Evolutionary conservation across 1,139 yeast genomes (phyloP), one percentile per base, ranked within the genome.

Genomic region (Candida tunisiensis): DNA sequence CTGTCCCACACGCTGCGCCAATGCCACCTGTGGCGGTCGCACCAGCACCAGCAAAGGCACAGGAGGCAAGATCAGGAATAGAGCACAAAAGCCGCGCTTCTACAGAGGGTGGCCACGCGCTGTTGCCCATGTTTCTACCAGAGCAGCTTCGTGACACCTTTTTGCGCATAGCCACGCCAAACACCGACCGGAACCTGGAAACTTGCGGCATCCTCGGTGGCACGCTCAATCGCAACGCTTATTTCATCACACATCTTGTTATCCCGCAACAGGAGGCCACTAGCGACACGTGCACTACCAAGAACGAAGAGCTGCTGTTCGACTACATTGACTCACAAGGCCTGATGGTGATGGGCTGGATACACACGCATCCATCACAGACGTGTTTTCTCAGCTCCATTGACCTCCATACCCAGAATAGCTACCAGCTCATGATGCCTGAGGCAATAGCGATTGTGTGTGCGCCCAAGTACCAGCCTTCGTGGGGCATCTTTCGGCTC

Each of bases 341-440:
- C 35, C 45, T 70, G 24, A 66, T 70, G 36, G 63, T 70, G 15
- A 49, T 70, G 2, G 78, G 78, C 6, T 70, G 78, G 78, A 70
- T 70, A 28, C 78, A 70, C 43, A 70, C 77, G 6, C 77, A 70
- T 40, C 78, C 78, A 3, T 63, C 74, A 5, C 78, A 70, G 42
- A 55, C 73, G 7, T 70, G 78, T 36, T 70, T 70, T 41, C 43
- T 70, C 41, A 63, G 72, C 10, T 65, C 74, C 1, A 64, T 70
- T 27, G 78, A 70, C 40, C 47, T 70, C 29, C 78, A 70, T 43
- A 69, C 77, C 2, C 77, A 70, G 34, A 63, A 62, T 34, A 62
- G 72, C 2, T 70, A 70, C 43, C 78, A 70, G 45, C 56, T 69
- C 29, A 69, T 70, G 77, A 53, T 70, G n/a, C 69, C 71, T 15